Base-by-base conservation (phyloP, 1,284 basidiomycete genomes). In the Rhodotorula sp. region DNA sequence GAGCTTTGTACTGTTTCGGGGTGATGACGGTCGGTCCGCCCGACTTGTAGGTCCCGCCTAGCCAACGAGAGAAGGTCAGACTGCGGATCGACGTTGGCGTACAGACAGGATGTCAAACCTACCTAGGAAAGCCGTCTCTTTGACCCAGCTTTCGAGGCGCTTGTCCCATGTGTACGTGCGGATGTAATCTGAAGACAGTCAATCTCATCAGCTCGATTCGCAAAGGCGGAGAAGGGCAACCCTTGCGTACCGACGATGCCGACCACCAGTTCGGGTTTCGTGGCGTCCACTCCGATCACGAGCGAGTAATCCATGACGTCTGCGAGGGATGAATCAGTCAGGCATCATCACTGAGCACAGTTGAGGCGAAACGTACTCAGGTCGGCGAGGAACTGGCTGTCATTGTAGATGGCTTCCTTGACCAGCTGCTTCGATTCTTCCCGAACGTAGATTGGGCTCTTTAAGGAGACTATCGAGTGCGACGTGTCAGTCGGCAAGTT, bases 241-340 rank as follows among this genome's bases (percentile, higher is more conserved):
- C 39, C 34, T 16, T 12, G 83, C 90, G 70, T 80, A 90, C 91
- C 94, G 73, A 99, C 94, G 68, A 99, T 97, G n/a, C 97, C 96
- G 54, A 97, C 88, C 21, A 97, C 93, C 18, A 83, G 75, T 75
- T 82, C 81, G 29, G 75, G 58, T 18, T 75, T 90, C 64, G 85
- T 84, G 73, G 87, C 88, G 80, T 97, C 94, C 21, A 99, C 90
- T 23, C 96, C 97, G 34, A 95, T 93, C 56, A 99, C 90, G 23
- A 99, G 84, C 29, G 95, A 98, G 82, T 99, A 99, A 82, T 99
- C 97, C 97, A 99, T 99, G 67, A 97, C 93, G 80, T 98, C 73
- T 75, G 64, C 12, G 10, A 2, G 5, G 48, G 14, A 56, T n/a
- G n/a, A 0, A 12, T 21, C 12, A 7, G 39, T 46, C 29, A 64